Evolutionary conservation across 2,329 filamentous ascomycete genomes (phyloP).

Genomic region (Dothideomycetidae sp.): DNA sequence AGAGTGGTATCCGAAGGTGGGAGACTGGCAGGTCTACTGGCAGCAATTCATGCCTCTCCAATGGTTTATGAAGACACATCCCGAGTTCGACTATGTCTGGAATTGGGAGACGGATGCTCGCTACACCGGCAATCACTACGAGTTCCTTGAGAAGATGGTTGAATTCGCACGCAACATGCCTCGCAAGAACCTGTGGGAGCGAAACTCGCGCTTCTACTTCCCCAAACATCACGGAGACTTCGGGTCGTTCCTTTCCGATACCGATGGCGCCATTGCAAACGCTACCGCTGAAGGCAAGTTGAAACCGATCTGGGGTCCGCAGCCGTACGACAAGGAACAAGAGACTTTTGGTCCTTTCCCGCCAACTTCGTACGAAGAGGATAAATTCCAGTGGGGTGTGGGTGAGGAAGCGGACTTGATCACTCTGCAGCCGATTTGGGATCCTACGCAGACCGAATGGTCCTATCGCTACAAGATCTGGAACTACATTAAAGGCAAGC

Average conservation of each 20-base stretch:
- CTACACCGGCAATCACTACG: constrained; percentile 68
- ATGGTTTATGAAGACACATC: constrained; percentile 60
- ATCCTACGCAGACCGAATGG: constrained; percentile 80
- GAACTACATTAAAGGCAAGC: constrained; percentile 37
- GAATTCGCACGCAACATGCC: constrained; percentile 41
- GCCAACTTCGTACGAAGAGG: constrained; percentile 58
- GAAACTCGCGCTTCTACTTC: constrained; percentile 42
- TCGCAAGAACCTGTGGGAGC: constrained; percentile 45
- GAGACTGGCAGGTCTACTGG: constrained; percentile 36
- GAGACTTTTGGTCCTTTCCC: constrained; percentile 65
- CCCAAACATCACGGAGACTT: constrained; percentile 38
- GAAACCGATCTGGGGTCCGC: constrained; percentile 71
- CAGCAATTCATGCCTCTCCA: constrained; percentile 59
- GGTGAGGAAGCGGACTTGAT: constrained; percentile 86
- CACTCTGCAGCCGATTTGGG: constrained; percentile 81
- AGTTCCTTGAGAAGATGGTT: constrained; percentile 53
- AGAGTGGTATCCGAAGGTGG: constrained; percentile 36
- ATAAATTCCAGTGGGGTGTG: constrained; percentile 75
- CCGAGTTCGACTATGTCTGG: constrained; percentile 66
- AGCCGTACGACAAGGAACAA: constrained; percentile 55
- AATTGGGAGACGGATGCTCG: constrained; percentile 79
- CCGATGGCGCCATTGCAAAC: constrained; percentile 28
- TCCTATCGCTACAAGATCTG: constrained; percentile 35
- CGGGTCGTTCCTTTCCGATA: constrained; percentile 30
- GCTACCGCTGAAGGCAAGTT: constrained; percentile 25